Base-by-base conservation (phyloP, 306 rosid genomes). In the Acacia melanoxylon region DNA sequence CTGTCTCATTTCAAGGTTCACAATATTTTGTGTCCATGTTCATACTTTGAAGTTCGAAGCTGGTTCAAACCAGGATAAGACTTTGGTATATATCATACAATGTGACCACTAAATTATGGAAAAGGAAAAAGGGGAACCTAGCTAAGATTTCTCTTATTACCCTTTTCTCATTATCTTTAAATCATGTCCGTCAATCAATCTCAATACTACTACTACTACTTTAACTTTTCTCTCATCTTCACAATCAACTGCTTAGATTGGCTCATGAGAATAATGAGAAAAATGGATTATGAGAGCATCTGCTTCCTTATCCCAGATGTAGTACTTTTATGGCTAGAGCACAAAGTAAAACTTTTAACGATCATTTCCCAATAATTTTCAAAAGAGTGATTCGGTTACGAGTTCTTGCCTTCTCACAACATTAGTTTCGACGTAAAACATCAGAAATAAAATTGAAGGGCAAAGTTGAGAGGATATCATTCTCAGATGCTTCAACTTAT, bases 1-100 rank as follows among this genome's bases (percentile, higher is more conserved):
- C 35, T 71, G 33, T 45, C 54, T 22, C 37, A 45, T 44, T 16
- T 29, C 56, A 71, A 41, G 74, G 6, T n/a, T 46, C 52, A 17
- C 14, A 25, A 44, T 22, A 24, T 69, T 52, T 35, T 24, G 56
- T 6, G 56, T 71, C 75, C 58, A 45, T 45, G 22, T 71, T 71
- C 58, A 71, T 45, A 19, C n/a, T 13, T 71, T 25, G 22, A 24
- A 14, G 58, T n/a, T 44, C 35, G 7, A 71, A 72, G 51, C 70
- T 3, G 37, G 52, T 59, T 61, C 78, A 48, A 80, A 46, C 81
- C 62, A 72, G 68, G 49, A 69, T 41, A 42, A 44, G 54, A 71
- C 75, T 22, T 4, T 58, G 24, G 37, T 22, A 71, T 71, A 71
- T 3, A 4, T 71, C 85, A 68, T 59, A 77, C 63, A 31, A 22